Base-by-base conservation (phyloP, 139 green algal species). In the Chlamydomonas asymmetrica region DNA sequence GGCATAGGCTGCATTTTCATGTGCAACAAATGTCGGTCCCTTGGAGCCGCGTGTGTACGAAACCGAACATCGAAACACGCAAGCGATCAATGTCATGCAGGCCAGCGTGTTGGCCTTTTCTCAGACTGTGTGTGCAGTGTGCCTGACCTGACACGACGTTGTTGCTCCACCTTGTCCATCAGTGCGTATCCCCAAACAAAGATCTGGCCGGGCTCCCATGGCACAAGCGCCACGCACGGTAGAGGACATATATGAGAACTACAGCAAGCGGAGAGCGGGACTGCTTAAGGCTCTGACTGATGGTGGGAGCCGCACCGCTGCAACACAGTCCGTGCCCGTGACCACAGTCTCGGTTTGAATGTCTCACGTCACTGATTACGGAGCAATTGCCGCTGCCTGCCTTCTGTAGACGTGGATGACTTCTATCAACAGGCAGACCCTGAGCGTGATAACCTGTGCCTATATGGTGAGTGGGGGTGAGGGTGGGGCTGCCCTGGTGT, bases 361-460 rank as follows among this genome's bases (percentile, higher is more conserved):
- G 29, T 39, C 22, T 13, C n/a, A 45, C 8, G 16, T 61, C 16
- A 57, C 56, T 77, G 63, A 32, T 16, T 64, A 7, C 45, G 39
- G 31, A 57, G 8, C 54, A 31, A 7, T 35, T 48, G n/a, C 8
- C 32, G 25, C 41, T 35, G 41, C 13, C 60, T 66, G 20, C 64
- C 27, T 10, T 29, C n/a, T 62, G 66, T 84, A 90, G 87, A 91
- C 39, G 75, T 88, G n/a, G 90, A 96, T 23, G 80, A 84, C 16
- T 91, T 98, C 10, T 97, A 92, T 66, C 71, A 85, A 3, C 60
- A 85, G 2, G 94, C 88, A 59, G 89, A 97, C 61, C 95, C 96
- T 5, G 90, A 97, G 40, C 88, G 86, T 39, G 96, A 99, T n/a
- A 99, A 99, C 81, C 83, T 99, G 35, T 99, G 94, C 77, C 82